Conservation (phyloP, 2,329 filamentous ascomycete species). For the Claviceps purpurea region DNA sequence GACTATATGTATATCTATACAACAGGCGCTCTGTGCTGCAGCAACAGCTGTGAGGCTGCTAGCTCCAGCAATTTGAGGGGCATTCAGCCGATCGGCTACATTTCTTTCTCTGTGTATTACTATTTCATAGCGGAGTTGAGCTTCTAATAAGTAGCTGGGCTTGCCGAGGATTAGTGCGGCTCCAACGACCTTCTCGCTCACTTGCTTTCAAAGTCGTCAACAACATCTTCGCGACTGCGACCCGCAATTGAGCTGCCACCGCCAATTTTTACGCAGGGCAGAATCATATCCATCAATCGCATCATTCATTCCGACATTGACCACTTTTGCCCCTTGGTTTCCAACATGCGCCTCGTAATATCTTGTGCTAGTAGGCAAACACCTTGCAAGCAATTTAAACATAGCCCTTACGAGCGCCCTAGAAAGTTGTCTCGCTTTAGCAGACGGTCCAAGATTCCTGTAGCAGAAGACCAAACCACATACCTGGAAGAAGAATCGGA, state of each 20-base stretch:
- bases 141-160: neutral
- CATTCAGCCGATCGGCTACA: no score
- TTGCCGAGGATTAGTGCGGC: neutral
- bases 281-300: slow-evolving; percentile 12
- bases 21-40: no score
- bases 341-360: slow-evolving; percentile 18
- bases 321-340: slow-evolving; percentile 8
- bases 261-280: slow-evolving; percentile 7
- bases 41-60: no score
- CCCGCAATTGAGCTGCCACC: neutral
- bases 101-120: no score
- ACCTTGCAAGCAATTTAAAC: slow-evolving; percentile 32
- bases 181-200: neutral
- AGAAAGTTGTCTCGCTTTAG: slow-evolving; percentile 7
- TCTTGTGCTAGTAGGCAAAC: slow-evolving; percentile 10
- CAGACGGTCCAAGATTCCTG: neutral
- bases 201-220: neutral
- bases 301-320: slow-evolving; percentile 9
- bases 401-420: slow-evolving; percentile 57
- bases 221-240: neutral
- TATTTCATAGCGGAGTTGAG: neutral
- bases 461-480: neutral
- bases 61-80: no score
- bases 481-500: slow-evolving; percentile 97
- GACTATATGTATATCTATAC: neutral